phyloP scores from a whole-genome alignment of 345 rosid genomes.

The Corymbia maculata region DNA sequence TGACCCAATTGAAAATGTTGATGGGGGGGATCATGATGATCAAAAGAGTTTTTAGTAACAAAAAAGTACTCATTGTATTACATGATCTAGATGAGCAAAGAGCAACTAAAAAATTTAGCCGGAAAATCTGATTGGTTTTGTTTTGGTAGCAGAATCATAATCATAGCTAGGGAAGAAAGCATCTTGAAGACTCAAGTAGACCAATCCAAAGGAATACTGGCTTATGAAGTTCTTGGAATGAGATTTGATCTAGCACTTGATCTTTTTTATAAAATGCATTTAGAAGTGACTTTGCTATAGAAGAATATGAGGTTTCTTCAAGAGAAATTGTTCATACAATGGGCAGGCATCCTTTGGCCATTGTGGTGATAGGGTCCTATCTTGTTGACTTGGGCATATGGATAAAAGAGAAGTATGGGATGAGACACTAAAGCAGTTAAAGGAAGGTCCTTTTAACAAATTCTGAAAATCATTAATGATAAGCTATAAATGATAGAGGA shows the following conservation, averaged over 20 bases:
- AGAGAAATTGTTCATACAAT: background rate
- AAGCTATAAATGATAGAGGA: background rate
- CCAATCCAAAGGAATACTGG: background rate
- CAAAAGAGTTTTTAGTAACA: background rate
- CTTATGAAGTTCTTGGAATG: background rate
- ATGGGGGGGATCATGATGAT: background rate
- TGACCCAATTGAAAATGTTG: background rate
- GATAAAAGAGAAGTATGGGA: background rate
- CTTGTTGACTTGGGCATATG: background rate
- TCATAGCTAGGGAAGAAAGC: background rate
- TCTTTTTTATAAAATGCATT: background rate
- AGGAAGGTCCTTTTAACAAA: background rate
- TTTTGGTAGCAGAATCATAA: background rate
- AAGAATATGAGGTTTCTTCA: rapidly evolving
- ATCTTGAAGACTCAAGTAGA: background rate
- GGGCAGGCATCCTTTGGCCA: background rate
- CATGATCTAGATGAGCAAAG: background rate
- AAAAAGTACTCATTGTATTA: background rate
- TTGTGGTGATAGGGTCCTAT: background rate
- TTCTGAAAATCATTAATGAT: rapidly evolving
- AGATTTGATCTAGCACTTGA: background rate
- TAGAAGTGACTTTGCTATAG: rapidly evolving
- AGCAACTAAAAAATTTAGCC: background rate
- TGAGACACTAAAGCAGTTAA: rapidly evolving
- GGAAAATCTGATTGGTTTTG: background rate